Conservation (phyloP, 352 stramenopile genomes). For the Pythium plurisporium region DNA sequence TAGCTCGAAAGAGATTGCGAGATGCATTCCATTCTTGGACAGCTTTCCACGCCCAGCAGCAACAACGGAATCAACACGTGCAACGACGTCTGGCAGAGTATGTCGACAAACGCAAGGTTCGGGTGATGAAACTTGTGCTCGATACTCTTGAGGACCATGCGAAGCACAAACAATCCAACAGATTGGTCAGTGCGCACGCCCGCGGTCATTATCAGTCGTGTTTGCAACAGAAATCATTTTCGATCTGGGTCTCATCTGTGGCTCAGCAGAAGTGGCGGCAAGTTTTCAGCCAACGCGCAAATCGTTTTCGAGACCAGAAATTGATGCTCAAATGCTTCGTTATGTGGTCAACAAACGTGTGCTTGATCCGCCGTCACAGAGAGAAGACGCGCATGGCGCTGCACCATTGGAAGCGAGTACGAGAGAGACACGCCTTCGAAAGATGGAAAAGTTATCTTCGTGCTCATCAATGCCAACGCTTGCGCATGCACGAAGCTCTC, state of each 20-base stretch:
- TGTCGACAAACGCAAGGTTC: neutral
- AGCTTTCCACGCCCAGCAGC: neutral
- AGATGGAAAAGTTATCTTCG: constrained; percentile 34
- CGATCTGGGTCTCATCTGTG: constrained; percentile 29
- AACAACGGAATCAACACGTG: neutral
- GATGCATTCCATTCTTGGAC: constrained; percentile 7
- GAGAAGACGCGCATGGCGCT: constrained; percentile 30
- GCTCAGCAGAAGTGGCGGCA: constrained; percentile 38
- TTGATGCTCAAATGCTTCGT: constrained; percentile 30
- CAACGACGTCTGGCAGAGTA: neutral
- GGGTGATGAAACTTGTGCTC: constrained; percentile 3
- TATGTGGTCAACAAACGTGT: constrained; percentile 29
- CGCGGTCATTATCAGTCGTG: constrained; percentile 26
- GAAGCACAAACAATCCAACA: neutral
- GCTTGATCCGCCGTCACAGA: constrained; percentile 12
- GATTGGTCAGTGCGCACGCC: constrained; percentile 26
- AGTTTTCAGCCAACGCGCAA: constrained; percentile 32
- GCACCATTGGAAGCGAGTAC: constrained; percentile 49
- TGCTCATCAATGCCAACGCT: constrained; percentile 28
- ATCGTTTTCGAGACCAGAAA: constrained; percentile 24
- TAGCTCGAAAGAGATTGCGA: neutral
- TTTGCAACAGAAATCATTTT: constrained; percentile 23
- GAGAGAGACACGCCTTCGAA: constrained; percentile 28
- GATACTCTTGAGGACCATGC: constrained; percentile 7
- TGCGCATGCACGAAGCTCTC: constrained; percentile 42